Evolutionary conservation across 176 grass and related monocot species (phyloP).

Genomic region (Aegilops speltoides): DNA sequence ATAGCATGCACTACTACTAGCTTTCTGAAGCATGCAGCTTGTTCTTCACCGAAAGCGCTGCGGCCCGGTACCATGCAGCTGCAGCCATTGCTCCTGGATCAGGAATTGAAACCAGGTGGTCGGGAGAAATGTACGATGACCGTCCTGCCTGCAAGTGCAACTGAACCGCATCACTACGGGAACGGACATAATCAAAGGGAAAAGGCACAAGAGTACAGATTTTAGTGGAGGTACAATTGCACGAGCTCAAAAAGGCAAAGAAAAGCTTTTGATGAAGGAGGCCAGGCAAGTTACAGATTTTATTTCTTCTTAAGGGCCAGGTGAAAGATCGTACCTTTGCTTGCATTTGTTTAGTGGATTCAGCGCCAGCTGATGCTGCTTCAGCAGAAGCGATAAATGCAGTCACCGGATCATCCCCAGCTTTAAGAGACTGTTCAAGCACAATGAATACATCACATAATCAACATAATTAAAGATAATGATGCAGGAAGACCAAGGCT

Average conservation of each 20-base stretch:
- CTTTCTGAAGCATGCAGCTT: slow-evolving; percentile 47
- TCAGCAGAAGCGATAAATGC: slow-evolving; percentile 83
- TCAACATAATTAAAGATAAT: slow-evolving; percentile 7
- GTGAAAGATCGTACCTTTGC: slow-evolving; percentile 58
- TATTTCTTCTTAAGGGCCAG: background rate
- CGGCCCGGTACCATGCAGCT: slow-evolving; percentile 75
- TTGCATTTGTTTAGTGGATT: slow-evolving; percentile 94
- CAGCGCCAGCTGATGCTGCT: slow-evolving; percentile 83
- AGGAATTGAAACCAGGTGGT: slow-evolving; percentile 64
- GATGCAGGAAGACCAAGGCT: slow-evolving; percentile 10
- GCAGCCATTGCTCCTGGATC: slow-evolving; percentile 96
- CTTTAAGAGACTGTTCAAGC: slow-evolving; percentile 66
- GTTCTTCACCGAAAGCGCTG: slow-evolving; percentile 56
- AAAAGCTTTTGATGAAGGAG: background rate
- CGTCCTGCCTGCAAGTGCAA: slow-evolving; percentile 78
- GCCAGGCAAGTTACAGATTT: background rate
- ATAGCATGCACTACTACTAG: slow-evolving; percentile 9
- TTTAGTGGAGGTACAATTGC: background rate
- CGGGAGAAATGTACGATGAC: slow-evolving; percentile 75
- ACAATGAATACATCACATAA: slow-evolving; percentile 27
- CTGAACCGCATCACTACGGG: background rate
- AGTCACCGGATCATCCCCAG: slow-evolving; percentile 78
- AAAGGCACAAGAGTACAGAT: background rate
- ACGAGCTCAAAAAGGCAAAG: background rate
- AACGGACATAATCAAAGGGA: background rate